Evolutionary conservation across 768 basidiomycete genomes (phyloP).

Genomic region (Amanita subjunquillea): DNA sequence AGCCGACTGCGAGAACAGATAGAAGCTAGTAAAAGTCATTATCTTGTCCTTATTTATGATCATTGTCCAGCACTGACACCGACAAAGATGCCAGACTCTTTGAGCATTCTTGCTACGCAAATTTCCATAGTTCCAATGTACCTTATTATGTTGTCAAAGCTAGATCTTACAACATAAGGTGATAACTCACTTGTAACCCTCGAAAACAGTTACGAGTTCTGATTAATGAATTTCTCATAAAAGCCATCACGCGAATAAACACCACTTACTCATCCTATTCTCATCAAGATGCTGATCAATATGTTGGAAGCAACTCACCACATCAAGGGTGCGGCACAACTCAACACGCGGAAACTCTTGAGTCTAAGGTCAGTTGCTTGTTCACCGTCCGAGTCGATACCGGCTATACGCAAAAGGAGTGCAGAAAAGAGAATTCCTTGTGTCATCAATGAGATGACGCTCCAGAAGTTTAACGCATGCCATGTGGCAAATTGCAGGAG

Average conservation of each 20-base stretch:
- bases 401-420: conserved; percentile 60
- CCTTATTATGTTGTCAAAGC: conserved; percentile 21
- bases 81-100: conserved; percentile 89
- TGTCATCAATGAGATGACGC: conserved; percentile 56
- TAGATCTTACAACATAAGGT: background rate
- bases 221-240: conserved; percentile 2
- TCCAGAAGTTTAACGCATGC: conserved; percentile 80
- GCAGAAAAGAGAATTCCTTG: conserved; percentile 65
- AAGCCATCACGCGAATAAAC: background rate
- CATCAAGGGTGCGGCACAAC: conserved; percentile 80
- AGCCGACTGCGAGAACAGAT: conserved; percentile 75
- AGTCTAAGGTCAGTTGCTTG: conserved; percentile 31
- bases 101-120: conserved; percentile 85
- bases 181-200: conserved; percentile 58
- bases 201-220: conserved; percentile 77
- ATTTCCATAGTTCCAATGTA: conserved; percentile 93
- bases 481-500: conserved; percentile 68
- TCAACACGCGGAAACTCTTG: conserved; percentile 79
- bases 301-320: conserved; percentile 43
- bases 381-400: conserved; percentile 31
- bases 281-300: background rate
- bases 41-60: background rate
- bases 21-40: conserved; percentile 41
- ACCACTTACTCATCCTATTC: conserved; percentile 68
- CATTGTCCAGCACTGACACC: conserved; percentile 42